phyloP scores from a whole-genome alignment of 257 asterid genomes.

The Solanum megistacrolobum region DNA sequence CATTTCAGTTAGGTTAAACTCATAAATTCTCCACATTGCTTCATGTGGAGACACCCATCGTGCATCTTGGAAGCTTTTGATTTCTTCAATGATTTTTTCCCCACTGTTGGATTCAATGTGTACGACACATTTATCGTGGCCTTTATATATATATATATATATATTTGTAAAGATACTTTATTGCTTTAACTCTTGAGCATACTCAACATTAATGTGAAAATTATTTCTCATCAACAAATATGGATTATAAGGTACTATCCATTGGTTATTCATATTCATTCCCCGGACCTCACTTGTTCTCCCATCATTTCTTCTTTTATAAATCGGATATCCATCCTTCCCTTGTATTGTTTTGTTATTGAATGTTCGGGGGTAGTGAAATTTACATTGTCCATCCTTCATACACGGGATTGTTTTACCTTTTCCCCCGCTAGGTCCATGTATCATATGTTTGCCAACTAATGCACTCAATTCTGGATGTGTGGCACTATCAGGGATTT shows the following conservation, averaged over 20 bases:
- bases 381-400: not conserved
- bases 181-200: not conserved
- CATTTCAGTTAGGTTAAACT: too few species aligned
- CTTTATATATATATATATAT: too few species aligned
- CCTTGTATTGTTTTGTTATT: too few species aligned
- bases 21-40: too few species aligned
- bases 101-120: too few species aligned
- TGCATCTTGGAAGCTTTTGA: too few species aligned
- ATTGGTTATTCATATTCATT: not conserved
- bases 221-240: not conserved
- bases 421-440: not conserved
- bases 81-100: too few species aligned
- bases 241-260: constrained; percentile 2
- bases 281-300: not conserved
- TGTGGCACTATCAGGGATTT: not conserved
- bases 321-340: too few species aligned
- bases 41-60: too few species aligned
- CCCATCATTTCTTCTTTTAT: too few species aligned
- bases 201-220: too few species aligned
- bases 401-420: not conserved
- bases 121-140: not conserved
- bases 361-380: too few species aligned
- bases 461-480: not conserved
- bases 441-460: not conserved
- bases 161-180: not conserved